Evolutionary conservation across 192 early-diverging fungal genomes (phyloP), one percentile per base, ranked within the genome.

Genomic region (Physocladia obscura): DNA sequence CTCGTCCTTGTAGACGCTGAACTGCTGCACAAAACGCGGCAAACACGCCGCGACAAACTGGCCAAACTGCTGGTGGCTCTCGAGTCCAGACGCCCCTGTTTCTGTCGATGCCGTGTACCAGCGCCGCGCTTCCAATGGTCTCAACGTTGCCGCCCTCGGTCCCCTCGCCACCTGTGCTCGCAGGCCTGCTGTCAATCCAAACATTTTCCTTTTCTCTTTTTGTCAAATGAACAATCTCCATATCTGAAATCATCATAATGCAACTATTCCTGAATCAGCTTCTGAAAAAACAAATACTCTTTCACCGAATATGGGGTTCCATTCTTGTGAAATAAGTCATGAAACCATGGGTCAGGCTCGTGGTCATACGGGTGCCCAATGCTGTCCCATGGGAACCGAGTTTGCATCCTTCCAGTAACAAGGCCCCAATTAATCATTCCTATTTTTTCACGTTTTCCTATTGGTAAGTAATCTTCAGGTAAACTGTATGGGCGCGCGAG

Each of bases 1-100:
- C 76, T 99, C 97, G 65, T 99, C 93, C 80, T 97, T 97, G 89
- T 95, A 97, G 61, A 98, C 91, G 30, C 93, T 93, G 76, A 92
- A 92, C 81, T 96, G 97, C 76, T 98, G 97, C 52, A 98, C 91
- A 76, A 84, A 97, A 80, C 96, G 97, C 31, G 97, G 97, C 67
- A 98, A 78, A 69, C 88, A 84, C 38, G 86, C 87, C 27, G 88
- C 82, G 38, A 98, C 77, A 80, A 91, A 97, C 74, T 92, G 87
- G 52, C 94, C 94, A 77, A 88, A 98, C 62, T 80, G 75, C 62
- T 80, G 79, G 65, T 31, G 73, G 31, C 57, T 73, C n/a, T n/a
- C n/a, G n/a, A n/a, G n/a, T n/a, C n/a, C n/a, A n/a, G 26, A 55
- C 17, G 54, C 54, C 21, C 22, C 54, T n/a, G n/a, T 13, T 47